These are phyloP conservation scores for Gossypium gossypioides DNA, from an alignment of 441 rosid genomes.

Conservation along the genomic window DNA sequence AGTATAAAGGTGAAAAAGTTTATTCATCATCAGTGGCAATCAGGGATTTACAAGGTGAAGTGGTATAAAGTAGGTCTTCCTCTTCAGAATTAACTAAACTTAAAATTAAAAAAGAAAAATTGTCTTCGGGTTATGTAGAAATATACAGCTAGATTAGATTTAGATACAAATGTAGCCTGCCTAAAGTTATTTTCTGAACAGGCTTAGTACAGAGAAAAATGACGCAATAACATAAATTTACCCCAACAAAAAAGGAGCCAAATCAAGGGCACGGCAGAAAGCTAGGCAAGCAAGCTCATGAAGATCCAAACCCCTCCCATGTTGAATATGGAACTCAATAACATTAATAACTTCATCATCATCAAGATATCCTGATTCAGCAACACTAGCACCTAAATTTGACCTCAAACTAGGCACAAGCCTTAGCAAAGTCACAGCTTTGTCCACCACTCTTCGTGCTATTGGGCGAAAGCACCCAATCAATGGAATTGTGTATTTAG, in stretches of 20 bases:
- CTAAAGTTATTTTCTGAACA: neutral
- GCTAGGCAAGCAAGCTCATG: slow-evolving; percentile 90
- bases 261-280: slow-evolving; percentile 73
- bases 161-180: neutral
- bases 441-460: slow-evolving; percentile 45
- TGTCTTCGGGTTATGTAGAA: neutral
- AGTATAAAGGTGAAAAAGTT: neutral
- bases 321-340: slow-evolving; percentile 41
- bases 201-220: neutral
- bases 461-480: slow-evolving; percentile 62
- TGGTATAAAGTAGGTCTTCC: neutral
- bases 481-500: slow-evolving; percentile 57
- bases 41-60: neutral
- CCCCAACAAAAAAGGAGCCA: slow-evolving; percentile 63
- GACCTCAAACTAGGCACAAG: slow-evolving; percentile 49
- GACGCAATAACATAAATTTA: slow-evolving; percentile 18
- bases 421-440: slow-evolving; percentile 45
- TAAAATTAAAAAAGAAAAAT: neutral
- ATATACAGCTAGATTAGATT: neutral
- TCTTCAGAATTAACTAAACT: slow-evolving; percentile 1
- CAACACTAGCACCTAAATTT: slow-evolving; percentile 17
- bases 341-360: slow-evolving; percentile 43
- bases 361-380: slow-evolving; percentile 22
- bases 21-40: neutral
- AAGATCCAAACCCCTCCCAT: slow-evolving; percentile 59